These are phyloP conservation scores for Camelina sativa DNA, from an alignment of 345 rosid genomes.

Conservation along the genomic window DNA sequence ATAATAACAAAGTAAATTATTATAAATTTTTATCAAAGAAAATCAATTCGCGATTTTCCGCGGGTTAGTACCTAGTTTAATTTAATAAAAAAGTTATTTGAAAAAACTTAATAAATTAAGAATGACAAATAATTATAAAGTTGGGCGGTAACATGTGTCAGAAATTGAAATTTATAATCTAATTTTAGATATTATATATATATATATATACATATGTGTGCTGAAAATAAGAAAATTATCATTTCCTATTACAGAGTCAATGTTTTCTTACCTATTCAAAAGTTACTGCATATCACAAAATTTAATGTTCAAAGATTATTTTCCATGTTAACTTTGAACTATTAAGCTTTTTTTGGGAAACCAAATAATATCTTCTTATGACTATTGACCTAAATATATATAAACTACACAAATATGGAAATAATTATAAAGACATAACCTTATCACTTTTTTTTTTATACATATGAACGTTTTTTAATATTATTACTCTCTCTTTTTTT, in stretches of 20 bases:
- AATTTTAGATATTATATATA: neutral
- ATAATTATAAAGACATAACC: neutral
- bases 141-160: neutral
- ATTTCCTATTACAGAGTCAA: neutral
- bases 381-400: neutral
- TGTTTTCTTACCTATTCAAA: conserved; percentile 4
- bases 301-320: neutral
- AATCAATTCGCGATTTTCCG: too few relatives aligned
- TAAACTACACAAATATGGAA: conserved; percentile 4
- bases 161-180: neutral
- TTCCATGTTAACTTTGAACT: neutral
- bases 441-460: neutral
- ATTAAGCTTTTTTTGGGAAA: neutral
- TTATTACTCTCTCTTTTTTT: neutral
- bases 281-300: conserved; percentile 1
- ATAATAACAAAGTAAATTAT: too few relatives aligned
- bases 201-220: neutral
- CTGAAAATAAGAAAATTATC: neutral
- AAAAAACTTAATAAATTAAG: neutral
- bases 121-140: neutral
- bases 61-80: too few relatives aligned
- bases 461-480: neutral
- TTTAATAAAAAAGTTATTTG: too few relatives aligned
- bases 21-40: too few relatives aligned
- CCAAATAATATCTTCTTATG: neutral